These are phyloP conservation scores for Nigrograna mackinnonii DNA, from an alignment of 2,329 filamentous ascomycete species.

Conservation along the genomic window DNA sequence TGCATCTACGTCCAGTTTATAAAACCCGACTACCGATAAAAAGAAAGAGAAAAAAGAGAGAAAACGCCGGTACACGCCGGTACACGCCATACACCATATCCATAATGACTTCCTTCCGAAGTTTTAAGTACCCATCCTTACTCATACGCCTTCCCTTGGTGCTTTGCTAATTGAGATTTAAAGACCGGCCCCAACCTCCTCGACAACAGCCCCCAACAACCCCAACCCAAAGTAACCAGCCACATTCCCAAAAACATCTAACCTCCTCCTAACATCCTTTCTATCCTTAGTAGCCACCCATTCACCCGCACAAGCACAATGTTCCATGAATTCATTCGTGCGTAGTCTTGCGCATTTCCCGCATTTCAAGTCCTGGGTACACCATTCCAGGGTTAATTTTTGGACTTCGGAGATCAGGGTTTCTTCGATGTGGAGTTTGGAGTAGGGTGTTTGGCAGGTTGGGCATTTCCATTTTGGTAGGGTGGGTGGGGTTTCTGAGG, in stretches of 20 bases:
- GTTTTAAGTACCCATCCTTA: too few species aligned
- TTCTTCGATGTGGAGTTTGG: constrained; percentile 84
- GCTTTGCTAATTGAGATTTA: too few species aligned
- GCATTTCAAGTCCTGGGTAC: constrained; percentile 88
- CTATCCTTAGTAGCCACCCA: constrained; percentile 76
- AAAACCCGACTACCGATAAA: too few species aligned
- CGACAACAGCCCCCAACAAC: constrained; percentile 78
- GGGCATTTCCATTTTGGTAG: constrained; percentile 77
- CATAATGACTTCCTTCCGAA: too few species aligned
- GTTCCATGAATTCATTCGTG: constrained; percentile 93
- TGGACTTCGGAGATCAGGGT: constrained; percentile 77
- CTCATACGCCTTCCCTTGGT: too few species aligned
- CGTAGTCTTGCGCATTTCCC: constrained; percentile 68
- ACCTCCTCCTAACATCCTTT: constrained; percentile 64
- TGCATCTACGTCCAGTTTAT: too few species aligned
- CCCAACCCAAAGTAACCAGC: constrained; percentile 77
- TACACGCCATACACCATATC: too few species aligned
- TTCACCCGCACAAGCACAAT: constrained; percentile 87
- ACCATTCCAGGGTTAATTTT: constrained; percentile 76
- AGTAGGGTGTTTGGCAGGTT: constrained; percentile 75
- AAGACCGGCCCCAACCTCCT: too few species aligned
- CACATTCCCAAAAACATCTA: constrained; percentile 75
- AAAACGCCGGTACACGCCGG: too few species aligned
- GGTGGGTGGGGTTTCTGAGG: constrained; percentile 15
- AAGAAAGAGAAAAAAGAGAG: too few species aligned